phyloP scores from a whole-genome alignment of 2,329 filamentous ascomycete species.

The Calonectria naviculata region DNA sequence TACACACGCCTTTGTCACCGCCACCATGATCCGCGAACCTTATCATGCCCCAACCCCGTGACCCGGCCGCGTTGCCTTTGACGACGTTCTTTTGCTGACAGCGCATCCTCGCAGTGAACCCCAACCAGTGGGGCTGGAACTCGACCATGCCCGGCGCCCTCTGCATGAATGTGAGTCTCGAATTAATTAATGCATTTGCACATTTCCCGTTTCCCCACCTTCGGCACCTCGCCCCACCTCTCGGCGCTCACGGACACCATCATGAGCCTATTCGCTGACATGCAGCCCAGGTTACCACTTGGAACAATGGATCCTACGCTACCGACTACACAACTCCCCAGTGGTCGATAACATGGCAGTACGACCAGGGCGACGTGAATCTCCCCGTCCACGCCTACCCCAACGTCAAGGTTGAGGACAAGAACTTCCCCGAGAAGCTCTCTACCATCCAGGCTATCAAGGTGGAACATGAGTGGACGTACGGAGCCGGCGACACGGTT shows the following conservation, averaged over 20 bases:
- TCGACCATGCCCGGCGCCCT: constrained; percentile 51
- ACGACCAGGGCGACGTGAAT: constrained; percentile 50
- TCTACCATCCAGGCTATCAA: constrained; percentile 51
- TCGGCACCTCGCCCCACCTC: not conserved
- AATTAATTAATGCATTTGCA: not conserved
- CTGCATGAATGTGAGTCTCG: constrained; percentile 63
- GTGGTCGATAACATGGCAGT: constrained; percentile 66
- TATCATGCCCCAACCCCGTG: not conserved
- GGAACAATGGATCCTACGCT: constrained; percentile 62
- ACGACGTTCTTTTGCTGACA: constrained; percentile 29
- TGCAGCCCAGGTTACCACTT: constrained; percentile 56
- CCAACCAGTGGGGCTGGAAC: constrained; percentile 65
- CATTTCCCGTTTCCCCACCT: not conserved
- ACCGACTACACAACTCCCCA: constrained; percentile 57
- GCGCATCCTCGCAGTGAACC: constrained; percentile 57
- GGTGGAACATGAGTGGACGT: constrained; percentile 62
- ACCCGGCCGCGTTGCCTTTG: constrained; percentile 2
- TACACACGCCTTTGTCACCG: not conserved
- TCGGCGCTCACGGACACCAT: not conserved
- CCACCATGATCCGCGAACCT: not conserved
- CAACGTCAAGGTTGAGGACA: constrained; percentile 60
- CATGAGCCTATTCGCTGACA: constrained; percentile 15
- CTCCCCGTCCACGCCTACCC: constrained; percentile 66
- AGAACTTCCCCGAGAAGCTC: constrained; percentile 56
- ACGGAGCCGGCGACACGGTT: constrained; percentile 56